Base-by-base conservation (phyloP, 768 basidiomycete species). In the Dictyophora rubrovolvata region DNA sequence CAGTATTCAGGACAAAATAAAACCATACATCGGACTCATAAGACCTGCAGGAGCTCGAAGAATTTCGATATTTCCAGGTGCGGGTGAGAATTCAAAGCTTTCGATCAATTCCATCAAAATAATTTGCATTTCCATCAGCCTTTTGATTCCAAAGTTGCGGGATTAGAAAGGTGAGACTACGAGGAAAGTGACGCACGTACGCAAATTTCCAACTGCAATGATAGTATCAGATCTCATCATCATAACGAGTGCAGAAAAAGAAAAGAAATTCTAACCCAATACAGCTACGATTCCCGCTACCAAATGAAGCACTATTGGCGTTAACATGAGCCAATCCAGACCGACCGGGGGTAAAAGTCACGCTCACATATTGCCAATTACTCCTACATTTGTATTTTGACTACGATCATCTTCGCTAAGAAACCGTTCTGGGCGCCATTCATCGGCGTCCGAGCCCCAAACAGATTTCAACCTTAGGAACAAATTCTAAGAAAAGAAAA, bases 41-140 rank as follows among this genome's bases (percentile, higher is more conserved):
- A 72, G 47, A 0, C 68, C 69, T 0, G 69, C 68, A 5, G 70
- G 67, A 20, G 69, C 63, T 48, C 73, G 67, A n/a, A 66, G 51
- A 36, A 74, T 69, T 46, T 67, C 65, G 0, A 68, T 64, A 56
- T 67, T 69, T 36, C 68, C 67, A 6, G 63, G 61, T 1, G 73
- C 70, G 34, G 72, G 64, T 33, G 64, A 48, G 52, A 70, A 72
- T 48, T 69, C 65, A 59, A 74, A 74, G 52, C 69, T 68, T 59
- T 71, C 70, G 22, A 74, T 59, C 22, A 73, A 67, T 33, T 71
- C 69, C 18, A 69, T 65, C 17, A 70, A 61, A 48, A 74, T 64
- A 2, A 67, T 67, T 55, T 73, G 71, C 64, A 70, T 68, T 54
- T 74, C 73, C 22, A 71, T 64, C 11, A 71, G 63, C 53, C 62